A percentile compares a stretch with the other conserved stretches of the same genome.
phyloP scores from a whole-genome alignment of 768 basidiomycete genomes.

The Suillus spraguei region DNA sequence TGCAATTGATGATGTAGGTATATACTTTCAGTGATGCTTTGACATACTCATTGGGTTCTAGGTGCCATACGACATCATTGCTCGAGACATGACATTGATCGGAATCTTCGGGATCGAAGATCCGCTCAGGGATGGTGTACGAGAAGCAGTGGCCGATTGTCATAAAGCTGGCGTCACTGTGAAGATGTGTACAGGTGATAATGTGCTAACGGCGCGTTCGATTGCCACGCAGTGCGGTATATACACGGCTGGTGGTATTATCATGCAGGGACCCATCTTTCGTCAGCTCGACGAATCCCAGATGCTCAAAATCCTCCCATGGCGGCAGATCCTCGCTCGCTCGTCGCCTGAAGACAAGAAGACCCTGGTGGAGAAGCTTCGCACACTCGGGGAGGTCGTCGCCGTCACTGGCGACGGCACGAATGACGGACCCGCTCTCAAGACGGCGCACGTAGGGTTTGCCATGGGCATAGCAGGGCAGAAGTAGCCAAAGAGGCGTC shows the following conservation, averaged over 20 bases:
- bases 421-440: slow-evolving; percentile 92
- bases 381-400: slow-evolving; percentile 84
- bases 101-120: no score
- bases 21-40: no score
- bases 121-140: no score
- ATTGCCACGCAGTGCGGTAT: no score
- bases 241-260: slow-evolving; percentile 88
- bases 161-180: no score
- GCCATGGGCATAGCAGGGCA: slow-evolving; percentile 96
- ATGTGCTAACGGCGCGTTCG: no score
- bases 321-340: slow-evolving; percentile 93
- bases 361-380: slow-evolving; percentile 66
- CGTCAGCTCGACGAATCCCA: slow-evolving; percentile 71
- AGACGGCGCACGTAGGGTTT: slow-evolving; percentile 95
- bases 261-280: slow-evolving; percentile 98
- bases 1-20: no score
- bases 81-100: no score
- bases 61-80: no score
- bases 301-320: slow-evolving; percentile 82
- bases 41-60: no score
- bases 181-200: no score
- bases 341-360: slow-evolving; percentile 75
- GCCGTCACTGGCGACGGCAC: slow-evolving; percentile 98
- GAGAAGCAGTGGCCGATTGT: no score
- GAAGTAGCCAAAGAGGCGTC: slow-evolving; percentile 99